A percentile compares a stretch with the other conserved stretches of the same genome.
phyloP scores from a whole-genome alignment of 306 rosid genomes.

The Pueraria montana region DNA sequence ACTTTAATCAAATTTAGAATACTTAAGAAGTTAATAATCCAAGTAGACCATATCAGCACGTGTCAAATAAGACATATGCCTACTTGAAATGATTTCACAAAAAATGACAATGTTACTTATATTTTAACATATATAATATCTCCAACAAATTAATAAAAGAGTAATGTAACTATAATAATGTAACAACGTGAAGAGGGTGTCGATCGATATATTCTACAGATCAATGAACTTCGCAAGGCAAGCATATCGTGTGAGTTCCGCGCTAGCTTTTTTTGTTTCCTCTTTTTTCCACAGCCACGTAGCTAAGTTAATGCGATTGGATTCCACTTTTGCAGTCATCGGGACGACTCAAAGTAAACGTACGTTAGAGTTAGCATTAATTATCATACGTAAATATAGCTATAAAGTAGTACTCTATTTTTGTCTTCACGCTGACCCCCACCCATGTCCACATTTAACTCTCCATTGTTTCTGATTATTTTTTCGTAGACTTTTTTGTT shows the following conservation, averaged over 20 bases:
- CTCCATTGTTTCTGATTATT: background rate
- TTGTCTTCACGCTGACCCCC: background rate
- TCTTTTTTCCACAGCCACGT: background rate
- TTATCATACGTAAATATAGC: background rate
- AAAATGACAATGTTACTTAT: background rate
- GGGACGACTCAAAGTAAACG: constrained; percentile 30
- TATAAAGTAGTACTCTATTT: background rate
- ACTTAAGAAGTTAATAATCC: too few species aligned
- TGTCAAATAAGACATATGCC: background rate
- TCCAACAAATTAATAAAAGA: background rate
- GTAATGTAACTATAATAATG: background rate
- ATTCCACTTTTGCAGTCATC: background rate
- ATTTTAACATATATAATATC: background rate
- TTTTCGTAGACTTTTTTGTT: background rate
- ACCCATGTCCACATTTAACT: background rate
- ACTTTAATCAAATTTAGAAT: too few species aligned
- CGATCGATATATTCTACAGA: background rate
- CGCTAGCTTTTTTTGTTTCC: background rate
- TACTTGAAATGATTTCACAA: background rate
- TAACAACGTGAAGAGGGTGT: background rate
- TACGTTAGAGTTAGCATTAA: background rate
- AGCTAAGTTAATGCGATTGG: background rate
- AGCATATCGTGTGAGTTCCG: background rate
- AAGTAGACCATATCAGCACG: background rate
- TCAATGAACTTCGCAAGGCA: background rate